phyloP scores from a whole-genome alignment of 2,329 filamentous ascomycete genomes.

The Plenodomus biglobosus region DNA sequence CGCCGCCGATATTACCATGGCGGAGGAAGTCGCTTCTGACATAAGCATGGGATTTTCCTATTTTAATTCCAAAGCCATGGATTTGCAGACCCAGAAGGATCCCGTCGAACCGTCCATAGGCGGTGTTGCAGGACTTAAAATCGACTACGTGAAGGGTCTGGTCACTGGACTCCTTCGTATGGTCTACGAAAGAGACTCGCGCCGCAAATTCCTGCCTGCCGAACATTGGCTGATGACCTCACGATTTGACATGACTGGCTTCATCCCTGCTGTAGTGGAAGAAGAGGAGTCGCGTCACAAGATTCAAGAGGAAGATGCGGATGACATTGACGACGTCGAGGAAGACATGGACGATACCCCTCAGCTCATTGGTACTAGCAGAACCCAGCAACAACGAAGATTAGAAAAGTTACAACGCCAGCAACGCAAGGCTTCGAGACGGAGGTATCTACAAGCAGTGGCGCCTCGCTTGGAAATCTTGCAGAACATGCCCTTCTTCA shows the following conservation, averaged over 20 bases:
- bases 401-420: conserved; percentile 65
- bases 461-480: conserved; percentile 87
- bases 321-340: conserved; percentile 51
- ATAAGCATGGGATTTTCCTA: conserved; percentile 53
- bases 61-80: conserved; percentile 30
- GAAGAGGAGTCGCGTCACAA: conserved; percentile 80
- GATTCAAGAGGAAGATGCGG: conserved; percentile 64
- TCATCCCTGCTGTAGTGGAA: conserved; percentile 80
- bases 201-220: conserved; percentile 78
- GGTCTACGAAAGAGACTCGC: conserved; percentile 90
- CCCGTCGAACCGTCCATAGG: conserved; percentile 52
- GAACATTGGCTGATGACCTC: conserved; percentile 94
- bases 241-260: conserved; percentile 82
- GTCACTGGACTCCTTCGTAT: conserved; percentile 80
- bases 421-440: conserved; percentile 67
- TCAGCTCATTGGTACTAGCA: conserved; percentile 56
- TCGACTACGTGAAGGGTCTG: conserved; percentile 76
- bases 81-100: conserved; percentile 32
- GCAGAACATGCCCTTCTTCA: conserved; percentile 95
- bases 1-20: conserved; percentile 62
- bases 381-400: conserved; percentile 63
- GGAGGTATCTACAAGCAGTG: conserved; percentile 73
- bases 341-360: conserved; percentile 43
- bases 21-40: conserved; percentile 47
- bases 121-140: conserved; percentile 69